Evolutionary conservation across 148 eudicot genomes (phyloP), one percentile per base, ranked within the genome.

Genomic region (Amaranthus hypochondriacus): DNA sequence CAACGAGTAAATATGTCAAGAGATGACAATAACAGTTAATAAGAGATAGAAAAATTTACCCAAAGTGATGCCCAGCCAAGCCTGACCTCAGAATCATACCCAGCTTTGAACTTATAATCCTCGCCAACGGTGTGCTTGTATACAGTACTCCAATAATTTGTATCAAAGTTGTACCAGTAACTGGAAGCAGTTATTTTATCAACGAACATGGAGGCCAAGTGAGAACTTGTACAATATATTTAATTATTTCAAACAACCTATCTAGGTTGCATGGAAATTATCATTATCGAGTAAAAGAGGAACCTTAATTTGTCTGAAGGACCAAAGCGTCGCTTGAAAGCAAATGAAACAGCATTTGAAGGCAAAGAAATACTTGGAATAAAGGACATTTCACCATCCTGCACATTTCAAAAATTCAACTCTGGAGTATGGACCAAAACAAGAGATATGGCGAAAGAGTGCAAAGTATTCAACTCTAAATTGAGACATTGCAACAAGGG

Each of bases 21-120:
- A 13, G 5, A 57, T n/a, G 52, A 47, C 21, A 48, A 52, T 51
- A 15, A 46, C 13, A 47, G 69, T 62, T 43, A 28, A 28, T 28
- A 28, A 28, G 39, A 28, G 39, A 28, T 28, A 28, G 69, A 61
- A 67, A 56, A 52, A 80, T 88, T 80, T 83, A 91, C 98, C 98
- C 97, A 94, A 66, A 94, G 90, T 77, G 97, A 94, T 60, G 98
- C 97, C 97, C 98, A 91, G 13, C 98, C 96, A 73, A 91, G 89
- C 78, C 89, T 88, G 61, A 86, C 86, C 73, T 84, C 88, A 13
- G 98, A 89, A 83, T 94, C 98, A 83, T 94, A 94, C 69, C 98
- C 98, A 73, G 91, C 89, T 94, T 94, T 94, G 78, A 94, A 78
- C 68, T 94, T 94, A 86, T 86, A 94, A 74, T 94, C 98, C 76